Conservation (phyloP, 73 alveolate genomes). For the Paramecium primaurelia region DNA sequence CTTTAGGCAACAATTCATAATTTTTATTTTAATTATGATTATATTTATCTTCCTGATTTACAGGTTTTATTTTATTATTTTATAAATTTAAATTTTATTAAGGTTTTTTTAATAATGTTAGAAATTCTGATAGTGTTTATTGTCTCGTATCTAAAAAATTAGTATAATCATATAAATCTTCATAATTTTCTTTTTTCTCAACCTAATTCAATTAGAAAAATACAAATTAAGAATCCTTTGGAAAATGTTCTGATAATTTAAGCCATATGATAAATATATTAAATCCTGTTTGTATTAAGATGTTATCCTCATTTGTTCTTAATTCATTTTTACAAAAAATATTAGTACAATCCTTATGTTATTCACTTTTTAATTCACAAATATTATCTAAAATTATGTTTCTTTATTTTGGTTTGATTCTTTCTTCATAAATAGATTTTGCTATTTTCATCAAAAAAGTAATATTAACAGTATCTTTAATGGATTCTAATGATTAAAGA, state of each 20-base stretch:
- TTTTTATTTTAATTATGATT: not conserved
- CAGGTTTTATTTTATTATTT: not conserved
- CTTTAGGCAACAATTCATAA: not conserved
- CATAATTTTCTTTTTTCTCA: not conserved
- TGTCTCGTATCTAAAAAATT: not conserved
- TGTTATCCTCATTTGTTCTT: conserved; percentile 19
- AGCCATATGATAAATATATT: conserved; percentile 11
- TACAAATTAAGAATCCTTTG: no score
- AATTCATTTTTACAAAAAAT: not conserved
- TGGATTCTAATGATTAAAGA: not conserved
- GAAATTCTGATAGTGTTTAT: no score
- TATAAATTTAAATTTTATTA: not conserved
- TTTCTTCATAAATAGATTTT: not conserved
- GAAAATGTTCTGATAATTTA: not conserved
- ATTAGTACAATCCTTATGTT: not conserved
- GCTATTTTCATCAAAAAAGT: not conserved
- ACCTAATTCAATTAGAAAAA: no score
- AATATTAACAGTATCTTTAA: not conserved
- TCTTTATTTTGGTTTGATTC: not conserved
- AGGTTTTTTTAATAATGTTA: no score
- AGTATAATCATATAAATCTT: not conserved
- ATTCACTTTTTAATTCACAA: not conserved
- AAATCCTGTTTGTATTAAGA: not conserved
- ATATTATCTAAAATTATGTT: conserved; percentile 14
- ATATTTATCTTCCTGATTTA: not conserved